phyloP scores from a whole-genome alignment of 441 rosid genomes.

The Erysimum cheiri region DNA sequence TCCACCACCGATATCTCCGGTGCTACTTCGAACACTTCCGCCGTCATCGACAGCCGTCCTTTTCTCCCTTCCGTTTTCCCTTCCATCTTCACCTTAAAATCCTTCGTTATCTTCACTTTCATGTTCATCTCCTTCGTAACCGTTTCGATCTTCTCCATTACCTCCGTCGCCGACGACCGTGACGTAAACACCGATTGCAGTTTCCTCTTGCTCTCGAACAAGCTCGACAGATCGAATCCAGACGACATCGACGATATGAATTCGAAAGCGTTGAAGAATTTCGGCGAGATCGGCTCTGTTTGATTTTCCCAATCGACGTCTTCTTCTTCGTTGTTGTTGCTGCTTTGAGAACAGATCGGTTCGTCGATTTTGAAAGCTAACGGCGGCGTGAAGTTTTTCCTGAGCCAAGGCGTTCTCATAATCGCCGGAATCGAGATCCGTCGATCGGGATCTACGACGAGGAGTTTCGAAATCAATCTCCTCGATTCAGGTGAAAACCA shows the following conservation, averaged over 20 bases:
- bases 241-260: conserved; percentile 89
- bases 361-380: conserved; percentile 44
- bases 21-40: conserved; percentile 88
- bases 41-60: conserved; percentile 70
- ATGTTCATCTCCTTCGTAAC: conserved; percentile 62
- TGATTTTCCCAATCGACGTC: conserved; percentile 30
- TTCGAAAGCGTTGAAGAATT: conserved; percentile 80
- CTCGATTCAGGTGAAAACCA: conserved; percentile 77
- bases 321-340: neutral
- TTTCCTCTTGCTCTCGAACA: conserved; percentile 67
- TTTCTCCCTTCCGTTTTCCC: conserved; percentile 76
- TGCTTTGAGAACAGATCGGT: conserved; percentile 28
- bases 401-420: conserved; percentile 68
- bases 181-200: conserved; percentile 71
- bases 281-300: conserved; percentile 54
- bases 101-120: conserved; percentile 53
- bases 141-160: conserved; percentile 60
- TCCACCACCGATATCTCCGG: conserved; percentile 85
- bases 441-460: conserved; percentile 60
- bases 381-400: conserved; percentile 53
- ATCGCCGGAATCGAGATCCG: conserved; percentile 69
- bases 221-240: conserved; percentile 73
- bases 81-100: conserved; percentile 63
- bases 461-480: conserved; percentile 62
- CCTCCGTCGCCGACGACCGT: conserved; percentile 53